Base-by-base conservation (phyloP, 2,329 filamentous ascomycete genomes). In the Parascedosporium putredinis region DNA sequence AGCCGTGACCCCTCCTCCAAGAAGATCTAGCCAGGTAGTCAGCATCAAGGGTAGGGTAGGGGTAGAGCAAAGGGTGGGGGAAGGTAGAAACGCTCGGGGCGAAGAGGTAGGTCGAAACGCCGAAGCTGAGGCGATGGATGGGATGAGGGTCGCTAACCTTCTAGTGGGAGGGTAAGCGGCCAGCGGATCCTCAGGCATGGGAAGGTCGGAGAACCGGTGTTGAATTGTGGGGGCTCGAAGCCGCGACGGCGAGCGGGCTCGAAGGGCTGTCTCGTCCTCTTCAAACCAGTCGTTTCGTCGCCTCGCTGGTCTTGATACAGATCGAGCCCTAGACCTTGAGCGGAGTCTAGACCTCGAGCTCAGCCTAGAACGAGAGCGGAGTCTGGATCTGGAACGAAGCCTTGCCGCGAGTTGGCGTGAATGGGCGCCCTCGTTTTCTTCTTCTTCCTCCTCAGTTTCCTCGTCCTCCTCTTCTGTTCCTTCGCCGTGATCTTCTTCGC, bases 401-500 rank as follows among this genome's bases (percentile, higher is more conserved):
- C 16, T 31, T 42, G 38, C 25, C 46, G 24, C 23, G 43, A 20
- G 23, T 24, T 18, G 2, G 18, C 9, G 9, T 14, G 5, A n/a
- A n/a, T 47, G 27, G 16, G 23, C 45, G 14, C 23, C 24, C 31
- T 27, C 45, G 27, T 6, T 31, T n/a, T 47, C 45, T 8, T 20
- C 33, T 22, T 29, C 46, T 27, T 46, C 43, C 8, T 40, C 33
- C n/a, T 48, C 43, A 16, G 23, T 45, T 25, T 45, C 25, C 24
- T 49, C 38, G 16, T 49, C 47, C 14, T 49, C 47, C 5, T 31
- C 36, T 31, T 43, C 47, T 36, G 25, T 33, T 20, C 31, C 34
- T 29, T 49, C 46, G 27, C 40, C 42, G 49, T 54, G 10, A 55
- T 55, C 40, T 57, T 58, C 31, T 56, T 55, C 38, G 56, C 59